Base-by-base conservation (phyloP, 495 filamentous ascomycete species). In the Neohortaea acidophila region DNA sequence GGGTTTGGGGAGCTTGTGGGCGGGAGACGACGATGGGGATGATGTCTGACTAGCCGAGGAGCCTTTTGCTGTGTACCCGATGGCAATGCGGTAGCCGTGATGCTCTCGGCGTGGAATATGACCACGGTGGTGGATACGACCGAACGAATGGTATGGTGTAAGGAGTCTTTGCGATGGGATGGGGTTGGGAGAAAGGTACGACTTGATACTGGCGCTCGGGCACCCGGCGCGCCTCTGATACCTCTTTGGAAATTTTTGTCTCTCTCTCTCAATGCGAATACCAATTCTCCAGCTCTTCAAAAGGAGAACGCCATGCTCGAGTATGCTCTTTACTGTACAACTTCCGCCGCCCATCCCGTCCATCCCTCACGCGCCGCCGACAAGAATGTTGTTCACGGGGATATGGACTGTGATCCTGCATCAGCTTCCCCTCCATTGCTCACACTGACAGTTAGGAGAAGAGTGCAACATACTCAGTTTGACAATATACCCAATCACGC, bases 401-500 rank as follows among this genome's bases (percentile, higher is more conserved):
- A 85, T 85, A 56, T 85, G 80, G 39, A 85, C 75, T 79, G 40
- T 20, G 22, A 14, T 13, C 29, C 38, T 8, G 1, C 37, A 18
- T 26, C 8, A 30, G 2, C 17, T 17, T 13, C 15, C 23, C n/a
- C 10, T 1, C 25, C 32, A 15, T 33, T 14, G 21, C 17, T 32
- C 1, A 18, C 12, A 24, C 21, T 7, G n/a, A n/a, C 21, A 12
- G 33, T 6, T 12, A 21, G 9, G 13, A 8, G 13, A 23, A 17
- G 37, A 30, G 18, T 15, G 11, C 9, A 12, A 62, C 75, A 42
- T 67, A 85, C 81, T 85, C 52, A 97, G 71, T 68, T 97, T 97
- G 52, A 94, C 81, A 37, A 94, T 63, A 64, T 89, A 94, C 39
- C 87, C 87, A 54, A 87, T 84, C 49, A 65, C 62, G 49, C 78